Base-by-base conservation (phyloP, 2,329 filamentous ascomycete species). In the Ophiocordyceps polyrhachis-furcata region DNA sequence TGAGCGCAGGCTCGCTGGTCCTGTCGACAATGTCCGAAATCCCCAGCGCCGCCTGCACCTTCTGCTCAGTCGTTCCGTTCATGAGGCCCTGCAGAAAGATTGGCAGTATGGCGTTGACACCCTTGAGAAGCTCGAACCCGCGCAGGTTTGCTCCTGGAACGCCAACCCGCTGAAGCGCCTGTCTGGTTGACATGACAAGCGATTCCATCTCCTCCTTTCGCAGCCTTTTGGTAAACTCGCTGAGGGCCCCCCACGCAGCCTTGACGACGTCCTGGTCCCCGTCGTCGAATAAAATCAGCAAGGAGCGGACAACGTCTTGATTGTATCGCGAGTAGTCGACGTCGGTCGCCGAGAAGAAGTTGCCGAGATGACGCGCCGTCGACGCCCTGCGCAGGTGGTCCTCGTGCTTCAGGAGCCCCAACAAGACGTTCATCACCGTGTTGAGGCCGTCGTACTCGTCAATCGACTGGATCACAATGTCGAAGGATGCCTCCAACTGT, bases 141-240 rank as follows among this genome's bases (percentile, higher is more conserved):
- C 87, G 77, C 42, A 98, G 70, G 55, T 88, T 81, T 38, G 80
- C 74, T 25, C 91, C 91, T 40, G 87, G 68, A 41, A 94, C 84
- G 53, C 93, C 91, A 42, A 96, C 83, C 55, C 89, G 85, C 51
- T 84, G 79, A 45, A 98, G 71, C 1, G 84, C 81, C 61, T 93
- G 83, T 47, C 89, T 73, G 2, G 89, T 94, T 0, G 89, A 91
- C 45, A 77, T 68, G 17, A 94, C 87, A 41, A 98, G 71, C 1
- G 82, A 79, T 58, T 98, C 93, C 91, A 98, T 96, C 63, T 96
- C 89, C 58, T 98, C 93, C 62, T 98, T 98, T 58, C 81, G 81
- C 49, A 98, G 73, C 53, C 79, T 81, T 60, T 88, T 88, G 41
- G 88, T 95, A 53, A 98, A 81, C 47, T 84, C 83, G 53, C 68